A percentile compares a stretch with the other conserved stretches of the same genome.
phyloP scores from a whole-genome alignment of 108 stramenopile genomes.

The Chaetoceros tenuissimus region DNA sequence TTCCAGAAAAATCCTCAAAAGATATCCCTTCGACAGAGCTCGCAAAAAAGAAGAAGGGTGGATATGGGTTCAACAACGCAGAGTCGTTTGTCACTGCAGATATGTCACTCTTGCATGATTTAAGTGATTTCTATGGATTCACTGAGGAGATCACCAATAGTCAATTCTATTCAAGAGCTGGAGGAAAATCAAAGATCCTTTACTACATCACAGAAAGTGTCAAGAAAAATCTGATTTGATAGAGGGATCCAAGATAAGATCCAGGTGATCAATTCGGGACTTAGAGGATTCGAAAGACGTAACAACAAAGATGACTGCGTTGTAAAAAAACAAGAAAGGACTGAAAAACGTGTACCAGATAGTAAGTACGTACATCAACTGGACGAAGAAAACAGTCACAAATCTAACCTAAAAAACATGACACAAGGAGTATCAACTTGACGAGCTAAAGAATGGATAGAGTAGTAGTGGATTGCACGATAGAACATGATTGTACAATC shows the following conservation, averaged over 20 bases:
- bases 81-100: conserved; percentile 48
- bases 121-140: conserved; percentile 68
- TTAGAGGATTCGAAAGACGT: conserved; percentile 67
- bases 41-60: conserved; percentile 16
- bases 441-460: no score
- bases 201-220: conserved; percentile 66
- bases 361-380: no score
- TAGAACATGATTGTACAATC: no score
- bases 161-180: conserved; percentile 61
- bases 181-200: conserved; percentile 61
- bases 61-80: conserved; percentile 6
- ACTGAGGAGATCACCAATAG: conserved; percentile 48
- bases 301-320: conserved; percentile 44
- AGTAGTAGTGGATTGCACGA: no score
- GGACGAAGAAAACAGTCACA: no score
- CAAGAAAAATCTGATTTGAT: conserved; percentile 55
- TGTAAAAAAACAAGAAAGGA: conserved; percentile 7
- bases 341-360: no score
- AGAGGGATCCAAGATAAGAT: conserved; percentile 58
- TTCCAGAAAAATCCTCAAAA: no score
- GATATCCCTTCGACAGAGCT: no score
- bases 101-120: conserved; percentile 37
- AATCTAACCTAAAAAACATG: no score
- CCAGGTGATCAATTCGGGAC: conserved; percentile 68
- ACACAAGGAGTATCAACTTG: no score